These are phyloP conservation scores for Penicillium palitans DNA, from an alignment of 2,329 filamentous ascomycete genomes.

Conservation along the genomic window DNA sequence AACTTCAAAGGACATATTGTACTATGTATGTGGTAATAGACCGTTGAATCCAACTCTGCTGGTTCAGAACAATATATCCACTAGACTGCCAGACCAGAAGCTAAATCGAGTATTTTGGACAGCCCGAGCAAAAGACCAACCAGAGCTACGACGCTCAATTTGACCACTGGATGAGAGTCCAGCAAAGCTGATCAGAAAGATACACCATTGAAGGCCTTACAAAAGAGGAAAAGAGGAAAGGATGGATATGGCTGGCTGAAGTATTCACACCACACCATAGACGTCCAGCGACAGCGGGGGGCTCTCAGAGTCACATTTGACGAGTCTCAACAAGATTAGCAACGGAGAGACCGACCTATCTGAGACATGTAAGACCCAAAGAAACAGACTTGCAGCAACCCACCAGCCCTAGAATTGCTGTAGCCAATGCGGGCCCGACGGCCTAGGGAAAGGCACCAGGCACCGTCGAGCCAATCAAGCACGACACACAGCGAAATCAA, in stretches of 20 bases:
- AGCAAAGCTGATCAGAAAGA: not conserved
- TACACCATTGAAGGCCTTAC: not conserved
- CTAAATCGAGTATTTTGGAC: not conserved
- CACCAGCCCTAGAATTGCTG: not conserved
- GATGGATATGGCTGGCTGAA: not conserved
- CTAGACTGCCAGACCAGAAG: not conserved
- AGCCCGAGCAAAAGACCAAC: not conserved
- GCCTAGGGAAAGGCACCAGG: not conserved
- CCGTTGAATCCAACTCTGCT: not conserved
- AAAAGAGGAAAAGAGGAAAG: no score
- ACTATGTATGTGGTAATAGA: not conserved
- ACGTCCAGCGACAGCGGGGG: not conserved
- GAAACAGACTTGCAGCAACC: not conserved
- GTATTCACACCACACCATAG: not conserved
- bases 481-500: not conserved
- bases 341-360: not conserved
- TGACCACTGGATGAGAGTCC: not conserved
- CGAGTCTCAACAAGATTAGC: not conserved
- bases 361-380: conserved; percentile 1
- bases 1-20: not conserved
- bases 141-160: not conserved
- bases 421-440: not conserved
- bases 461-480: not conserved
- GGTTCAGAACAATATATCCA: not conserved
- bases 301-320: not conserved